Evolutionary conservation across 805 yeast species (phyloP).

Genomic region (Citeromyces matritensis): DNA sequence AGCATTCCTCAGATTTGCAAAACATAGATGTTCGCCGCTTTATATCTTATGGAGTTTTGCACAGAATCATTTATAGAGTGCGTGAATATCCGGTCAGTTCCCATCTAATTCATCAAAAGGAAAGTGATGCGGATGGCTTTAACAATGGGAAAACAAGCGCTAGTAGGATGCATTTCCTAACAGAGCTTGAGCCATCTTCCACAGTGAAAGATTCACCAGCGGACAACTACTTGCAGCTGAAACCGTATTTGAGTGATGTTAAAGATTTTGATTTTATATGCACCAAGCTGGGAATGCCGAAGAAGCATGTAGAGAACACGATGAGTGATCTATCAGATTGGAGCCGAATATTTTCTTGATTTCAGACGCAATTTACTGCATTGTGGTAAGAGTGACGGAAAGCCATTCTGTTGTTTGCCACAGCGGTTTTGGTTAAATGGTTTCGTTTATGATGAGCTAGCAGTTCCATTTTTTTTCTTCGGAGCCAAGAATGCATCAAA

Average conservation of each 20-base stretch:
- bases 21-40: constrained; percentile 76
- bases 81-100: constrained; percentile 70
- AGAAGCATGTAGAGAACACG: constrained; percentile 34
- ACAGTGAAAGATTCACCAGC: too few species aligned
- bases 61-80: constrained; percentile 72
- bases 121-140: constrained; percentile 3
- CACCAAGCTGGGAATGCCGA: constrained; percentile 46
- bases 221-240: too few species aligned
- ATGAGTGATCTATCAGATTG: constrained; percentile 30
- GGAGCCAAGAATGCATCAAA: too few species aligned
- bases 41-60: constrained; percentile 71
- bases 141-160: constrained; percentile 7
- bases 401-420: too few species aligned
- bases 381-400: too few species aligned
- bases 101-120: constrained; percentile 22
- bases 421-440: too few species aligned
- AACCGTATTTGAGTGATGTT: constrained; percentile 31
- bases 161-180: constrained; percentile 8
- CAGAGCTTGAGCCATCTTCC: too few species aligned
- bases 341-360: too few species aligned
- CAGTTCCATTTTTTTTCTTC: constrained; percentile 1
- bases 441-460: constrained; percentile 25
- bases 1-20: constrained; percentile 38
- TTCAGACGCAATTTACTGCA: too few species aligned
- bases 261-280: constrained; percentile 55